Evolutionary conservation across 345 rosid genomes (phyloP).

Genomic region (Corchorus olitorius): DNA sequence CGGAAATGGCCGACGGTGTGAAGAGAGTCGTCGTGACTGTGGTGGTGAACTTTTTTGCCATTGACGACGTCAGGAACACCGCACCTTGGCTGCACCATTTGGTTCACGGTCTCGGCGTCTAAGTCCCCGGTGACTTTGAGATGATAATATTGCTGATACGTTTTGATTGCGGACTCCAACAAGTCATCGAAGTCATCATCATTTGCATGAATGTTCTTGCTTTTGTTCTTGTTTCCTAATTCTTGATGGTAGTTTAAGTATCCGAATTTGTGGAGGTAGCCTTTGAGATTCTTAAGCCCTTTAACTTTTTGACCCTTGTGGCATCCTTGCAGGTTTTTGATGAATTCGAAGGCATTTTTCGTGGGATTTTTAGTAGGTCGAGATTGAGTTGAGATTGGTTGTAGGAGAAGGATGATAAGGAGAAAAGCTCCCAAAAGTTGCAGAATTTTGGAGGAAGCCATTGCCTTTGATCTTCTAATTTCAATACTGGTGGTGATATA

Average conservation of each 20-base stretch:
- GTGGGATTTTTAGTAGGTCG: too few species aligned
- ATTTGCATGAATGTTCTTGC: neutral
- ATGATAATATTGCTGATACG: slow-evolving; percentile 33
- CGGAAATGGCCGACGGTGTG: slow-evolving; percentile 29
- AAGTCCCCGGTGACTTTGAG: slow-evolving; percentile 26
- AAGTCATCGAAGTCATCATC: slow-evolving; percentile 34
- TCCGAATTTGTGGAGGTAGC: slow-evolving; percentile 33
- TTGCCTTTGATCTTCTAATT: too few species aligned
- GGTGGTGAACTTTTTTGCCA: slow-evolving; percentile 1
- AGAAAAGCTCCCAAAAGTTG: too few species aligned
- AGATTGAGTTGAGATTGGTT: too few species aligned
- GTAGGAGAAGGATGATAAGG: neutral
- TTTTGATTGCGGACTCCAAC: slow-evolving; percentile 36
- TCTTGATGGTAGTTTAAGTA: slow-evolving; percentile 24
- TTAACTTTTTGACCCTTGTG: slow-evolving; percentile 33
- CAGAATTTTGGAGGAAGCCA: too few species aligned
- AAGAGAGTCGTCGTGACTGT: neutral
- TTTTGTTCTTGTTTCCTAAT: neutral
- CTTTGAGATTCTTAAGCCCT: slow-evolving; percentile 35
- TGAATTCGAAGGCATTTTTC: slow-evolving; percentile 25
- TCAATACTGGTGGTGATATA: too few species aligned
- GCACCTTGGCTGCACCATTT: slow-evolving; percentile 38
- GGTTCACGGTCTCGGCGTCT: slow-evolving; percentile 24
- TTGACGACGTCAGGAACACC: slow-evolving; percentile 36
- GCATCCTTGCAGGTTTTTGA: slow-evolving; percentile 36